phyloP scores from a whole-genome alignment of 352 stramenopile genomes.

The Pythium insidiosum region DNA sequence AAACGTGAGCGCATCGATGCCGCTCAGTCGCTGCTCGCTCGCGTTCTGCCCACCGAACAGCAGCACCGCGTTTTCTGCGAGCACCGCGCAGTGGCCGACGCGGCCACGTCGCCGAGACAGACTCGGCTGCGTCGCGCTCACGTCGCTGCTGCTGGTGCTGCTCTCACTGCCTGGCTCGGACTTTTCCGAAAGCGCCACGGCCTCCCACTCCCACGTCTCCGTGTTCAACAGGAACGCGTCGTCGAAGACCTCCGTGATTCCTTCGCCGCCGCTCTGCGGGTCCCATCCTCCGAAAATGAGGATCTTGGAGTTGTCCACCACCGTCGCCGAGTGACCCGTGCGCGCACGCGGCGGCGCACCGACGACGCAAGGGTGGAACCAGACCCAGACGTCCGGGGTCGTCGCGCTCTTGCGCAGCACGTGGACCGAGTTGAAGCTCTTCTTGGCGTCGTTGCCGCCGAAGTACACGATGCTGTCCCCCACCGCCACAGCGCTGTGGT shows the following conservation, averaged over 20 bases:
- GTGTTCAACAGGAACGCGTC: constrained; percentile 90
- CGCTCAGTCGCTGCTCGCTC: constrained; percentile 68
- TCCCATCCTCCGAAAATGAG: constrained; percentile 93
- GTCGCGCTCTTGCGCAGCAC: constrained; percentile 65
- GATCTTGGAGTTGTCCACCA: constrained; percentile 82
- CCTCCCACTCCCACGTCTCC: constrained; percentile 85
- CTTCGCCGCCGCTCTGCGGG: constrained; percentile 52
- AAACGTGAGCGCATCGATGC: constrained; percentile 69
- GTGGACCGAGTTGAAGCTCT: constrained; percentile 90
- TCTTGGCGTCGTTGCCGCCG: constrained; percentile 88
- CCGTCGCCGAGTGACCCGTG: constrained; percentile 86
- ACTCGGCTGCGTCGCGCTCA: no score
- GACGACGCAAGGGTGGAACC: constrained; percentile 79
- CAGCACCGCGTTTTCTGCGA: constrained; percentile 62
- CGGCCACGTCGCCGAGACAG: no score
- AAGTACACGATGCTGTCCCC: constrained; percentile 83
- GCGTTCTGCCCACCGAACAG: constrained; percentile 85
- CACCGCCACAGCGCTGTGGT: constrained; percentile 80
- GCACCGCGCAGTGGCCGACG: constrained; percentile 81
- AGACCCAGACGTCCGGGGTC: constrained; percentile 54
- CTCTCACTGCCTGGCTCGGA: not conserved
- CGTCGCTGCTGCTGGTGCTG: no score
- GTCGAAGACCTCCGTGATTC: constrained; percentile 60
- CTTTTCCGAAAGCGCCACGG: constrained; percentile 27
- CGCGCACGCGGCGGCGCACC: constrained; percentile 65